These are phyloP conservation scores for Aspergillus sp. DNA, from an alignment of 2,329 filamentous ascomycete species.

Conservation along the genomic window DNA sequence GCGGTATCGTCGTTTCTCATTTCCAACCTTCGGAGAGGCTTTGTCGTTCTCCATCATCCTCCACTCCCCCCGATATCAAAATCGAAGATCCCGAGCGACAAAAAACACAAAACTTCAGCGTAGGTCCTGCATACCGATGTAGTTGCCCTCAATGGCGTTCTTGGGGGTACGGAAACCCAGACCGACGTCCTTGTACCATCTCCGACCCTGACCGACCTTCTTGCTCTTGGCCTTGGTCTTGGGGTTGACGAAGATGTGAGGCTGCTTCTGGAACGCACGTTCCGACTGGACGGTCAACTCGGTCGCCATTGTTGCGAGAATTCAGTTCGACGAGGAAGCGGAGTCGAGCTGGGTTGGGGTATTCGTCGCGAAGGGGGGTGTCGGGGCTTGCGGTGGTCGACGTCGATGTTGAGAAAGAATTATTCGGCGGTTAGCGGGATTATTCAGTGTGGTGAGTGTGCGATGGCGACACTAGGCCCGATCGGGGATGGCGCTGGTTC, in stretches of 20 bases:
- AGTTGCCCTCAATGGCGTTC: slow-evolving; percentile 96
- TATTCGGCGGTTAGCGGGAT: slow-evolving; percentile 32
- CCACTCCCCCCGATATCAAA: slow-evolving; percentile 15
- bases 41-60: slow-evolving; percentile 1
- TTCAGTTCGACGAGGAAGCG: slow-evolving; percentile 47
- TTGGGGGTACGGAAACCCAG: slow-evolving; percentile 98
- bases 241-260: slow-evolving; percentile 99
- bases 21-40: slow-evolving; percentile 13
- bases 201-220: slow-evolving; percentile 84
- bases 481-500: slow-evolving; percentile 29
- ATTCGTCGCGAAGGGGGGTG: slow-evolving; percentile 34
- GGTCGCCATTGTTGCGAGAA: slow-evolving; percentile 80
- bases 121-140: slow-evolving; percentile 80
- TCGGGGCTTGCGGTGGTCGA: slow-evolving; percentile 34
- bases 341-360: slow-evolving; percentile 36
- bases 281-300: slow-evolving; percentile 99
- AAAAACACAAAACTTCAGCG: slow-evolving; percentile 19
- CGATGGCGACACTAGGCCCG: slow-evolving; percentile 29
- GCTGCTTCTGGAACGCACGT: slow-evolving; percentile 99
- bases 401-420: slow-evolving; percentile 44
- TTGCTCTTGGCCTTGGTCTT: slow-evolving; percentile 83
- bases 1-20: slow-evolving; percentile 13
- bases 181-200: slow-evolving; percentile 99
- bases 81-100: slow-evolving; percentile 13
- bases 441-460: slow-evolving; percentile 41